Conservation (phyloP, 768 basidiomycete species). For the Lentinula detonsa region DNA sequence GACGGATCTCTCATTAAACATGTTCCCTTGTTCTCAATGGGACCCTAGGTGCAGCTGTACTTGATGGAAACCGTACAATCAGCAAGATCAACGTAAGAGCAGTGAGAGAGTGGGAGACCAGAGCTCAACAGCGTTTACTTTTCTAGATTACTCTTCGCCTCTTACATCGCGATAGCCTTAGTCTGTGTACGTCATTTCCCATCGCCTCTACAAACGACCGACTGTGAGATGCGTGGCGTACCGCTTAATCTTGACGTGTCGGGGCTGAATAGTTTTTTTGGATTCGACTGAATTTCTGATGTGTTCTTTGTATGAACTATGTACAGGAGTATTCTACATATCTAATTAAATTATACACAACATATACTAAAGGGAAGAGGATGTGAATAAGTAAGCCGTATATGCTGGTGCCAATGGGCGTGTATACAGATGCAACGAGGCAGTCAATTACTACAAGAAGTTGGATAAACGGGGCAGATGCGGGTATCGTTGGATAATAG, state of each 20-base stretch:
- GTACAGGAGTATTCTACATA: slow-evolving; percentile 6
- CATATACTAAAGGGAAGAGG: slow-evolving; percentile 1
- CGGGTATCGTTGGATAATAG: not conserved
- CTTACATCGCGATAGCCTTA: not conserved
- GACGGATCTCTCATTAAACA: not conserved
- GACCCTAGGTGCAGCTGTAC: not conserved
- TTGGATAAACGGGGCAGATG: not conserved
- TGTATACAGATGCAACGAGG: slow-evolving; percentile 18
- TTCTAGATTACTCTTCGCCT: too few relatives aligned
- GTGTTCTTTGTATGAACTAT: slow-evolving; percentile 4
- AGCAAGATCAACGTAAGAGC: not conserved
- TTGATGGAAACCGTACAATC: not conserved
- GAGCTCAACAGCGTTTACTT: too few relatives aligned
- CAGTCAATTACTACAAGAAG: slow-evolving; percentile 17
- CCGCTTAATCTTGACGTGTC: not conserved
- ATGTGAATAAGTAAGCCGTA: not conserved
- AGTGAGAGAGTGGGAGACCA: not conserved
- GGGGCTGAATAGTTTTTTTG: not conserved
- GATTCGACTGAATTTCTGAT: not conserved
- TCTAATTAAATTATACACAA: slow-evolving; percentile 9
- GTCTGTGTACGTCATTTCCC: not conserved
- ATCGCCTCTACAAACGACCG: not conserved
- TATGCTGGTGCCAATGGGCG: slow-evolving; percentile 3
- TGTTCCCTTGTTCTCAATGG: not conserved
- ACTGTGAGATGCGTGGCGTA: not conserved